Percentiles rank a stretch among this genome's conserved stretches.
phyloP scores from a whole-genome alignment of 2,329 filamentous ascomycete species.

The Aspergillus fumigatus region DNA sequence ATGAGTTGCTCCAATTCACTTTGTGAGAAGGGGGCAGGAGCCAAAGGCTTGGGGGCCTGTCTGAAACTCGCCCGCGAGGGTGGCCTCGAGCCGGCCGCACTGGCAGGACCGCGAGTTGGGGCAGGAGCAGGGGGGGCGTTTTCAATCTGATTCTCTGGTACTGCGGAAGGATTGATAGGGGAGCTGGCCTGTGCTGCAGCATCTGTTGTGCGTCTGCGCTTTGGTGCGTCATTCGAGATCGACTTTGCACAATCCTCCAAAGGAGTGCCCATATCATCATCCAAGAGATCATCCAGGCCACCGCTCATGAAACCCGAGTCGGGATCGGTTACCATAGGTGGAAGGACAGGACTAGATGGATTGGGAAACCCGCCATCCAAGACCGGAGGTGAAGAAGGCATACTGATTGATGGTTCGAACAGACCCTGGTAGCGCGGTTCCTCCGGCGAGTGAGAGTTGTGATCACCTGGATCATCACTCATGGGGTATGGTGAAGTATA shows the following conservation, averaged over 20 bases:
- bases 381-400: conserved; percentile 86
- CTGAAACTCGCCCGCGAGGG: conserved; percentile 34
- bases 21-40: conserved; percentile 34
- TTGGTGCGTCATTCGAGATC: conserved; percentile 13
- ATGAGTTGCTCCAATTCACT: conserved; percentile 31
- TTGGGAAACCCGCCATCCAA: conserved; percentile 61
- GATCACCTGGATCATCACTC: conserved; percentile 40
- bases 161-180: conserved; percentile 20
- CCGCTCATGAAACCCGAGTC: conserved; percentile 86
- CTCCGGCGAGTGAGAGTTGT: conserved; percentile 47
- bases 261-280: conserved; percentile 47
- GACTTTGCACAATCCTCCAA: conserved; percentile 21
- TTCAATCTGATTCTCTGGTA: conserved; percentile 17
- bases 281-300: conserved; percentile 64
- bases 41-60: conserved; percentile 33
- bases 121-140: conserved; percentile 15
- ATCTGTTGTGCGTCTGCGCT: conserved; percentile 19
- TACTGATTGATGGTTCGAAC: conserved; percentile 68
- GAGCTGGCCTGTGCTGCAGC: conserved; percentile 23
- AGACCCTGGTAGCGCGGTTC: conserved; percentile 47
- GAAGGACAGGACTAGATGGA: conserved; percentile 74
- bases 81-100: conserved; percentile 30
- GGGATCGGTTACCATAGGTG: conserved; percentile 50
- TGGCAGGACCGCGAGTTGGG: conserved; percentile 24
- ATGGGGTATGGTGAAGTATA: conserved; percentile 41